A percentile compares a stretch with the other conserved stretches of the same genome.
Conservation (phyloP, 2,329 filamentous ascomycete species). For the Fusarium compactum region DNA sequence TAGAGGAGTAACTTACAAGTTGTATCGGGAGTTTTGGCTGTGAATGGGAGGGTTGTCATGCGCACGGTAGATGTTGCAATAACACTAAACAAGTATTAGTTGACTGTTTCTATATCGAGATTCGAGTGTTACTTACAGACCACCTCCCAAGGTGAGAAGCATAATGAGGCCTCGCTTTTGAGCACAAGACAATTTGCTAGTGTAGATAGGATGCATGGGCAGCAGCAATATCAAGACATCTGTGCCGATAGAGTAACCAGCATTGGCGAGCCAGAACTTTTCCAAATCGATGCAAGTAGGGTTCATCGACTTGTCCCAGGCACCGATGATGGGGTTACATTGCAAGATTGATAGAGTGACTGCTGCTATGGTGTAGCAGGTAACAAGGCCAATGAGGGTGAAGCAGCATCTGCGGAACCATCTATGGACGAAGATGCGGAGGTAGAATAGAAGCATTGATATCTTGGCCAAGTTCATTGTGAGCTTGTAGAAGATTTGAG, state of each 20-base stretch:
- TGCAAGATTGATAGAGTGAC: conserved; percentile 62
- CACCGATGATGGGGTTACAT: conserved; percentile 60
- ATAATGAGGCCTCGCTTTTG: conserved; percentile 58
- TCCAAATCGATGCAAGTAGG: conserved; percentile 61
- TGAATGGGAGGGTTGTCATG: conserved; percentile 55
- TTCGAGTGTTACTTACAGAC: conserved; percentile 53
- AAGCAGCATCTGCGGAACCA: conserved; percentile 60
- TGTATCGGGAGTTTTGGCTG: conserved; percentile 54
- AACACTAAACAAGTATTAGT: conserved; percentile 42
- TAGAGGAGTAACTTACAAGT: conserved; percentile 48
- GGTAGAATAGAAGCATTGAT: conserved; percentile 66
- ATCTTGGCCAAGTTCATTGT: conserved; percentile 66
- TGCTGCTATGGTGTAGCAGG: conserved; percentile 60
- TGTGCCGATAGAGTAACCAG: conserved; percentile 59
- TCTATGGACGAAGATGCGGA: conserved; percentile 63
- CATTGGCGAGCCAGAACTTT: conserved; percentile 63
- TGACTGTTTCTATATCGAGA: background rate
- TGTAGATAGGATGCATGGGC: conserved; percentile 61
- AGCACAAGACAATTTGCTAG: conserved; percentile 56
- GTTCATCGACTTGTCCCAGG: conserved; percentile 58
- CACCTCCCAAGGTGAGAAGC: conserved; percentile 59
- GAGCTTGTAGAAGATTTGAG: conserved; percentile 66
- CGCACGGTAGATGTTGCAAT: conserved; percentile 59
- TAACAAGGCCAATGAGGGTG: conserved; percentile 56
- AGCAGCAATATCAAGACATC: conserved; percentile 61